Evolutionary conservation across 306 rosid species (phyloP).

Genomic region (Citrullus colocynthis): DNA sequence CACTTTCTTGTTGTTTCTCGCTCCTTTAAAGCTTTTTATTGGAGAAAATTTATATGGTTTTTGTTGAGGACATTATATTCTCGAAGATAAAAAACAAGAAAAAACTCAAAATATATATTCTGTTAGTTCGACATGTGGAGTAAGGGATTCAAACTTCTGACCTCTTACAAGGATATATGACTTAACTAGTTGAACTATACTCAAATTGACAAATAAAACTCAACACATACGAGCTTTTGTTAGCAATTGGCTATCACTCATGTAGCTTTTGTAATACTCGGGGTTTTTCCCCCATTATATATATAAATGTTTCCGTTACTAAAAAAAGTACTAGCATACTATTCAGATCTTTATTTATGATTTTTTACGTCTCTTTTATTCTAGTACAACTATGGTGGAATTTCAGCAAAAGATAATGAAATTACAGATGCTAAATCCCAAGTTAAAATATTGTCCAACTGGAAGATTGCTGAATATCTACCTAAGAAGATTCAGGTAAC

Average conservation of each 20-base stretch:
- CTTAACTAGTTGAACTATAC: too few species aligned
- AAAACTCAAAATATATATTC: too few species aligned
- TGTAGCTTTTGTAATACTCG: too few species aligned
- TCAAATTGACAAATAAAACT: background rate
- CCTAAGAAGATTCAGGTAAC: conserved; percentile 72
- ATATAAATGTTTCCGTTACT: too few species aligned
- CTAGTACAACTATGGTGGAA: conserved; percentile 87
- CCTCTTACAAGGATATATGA: too few species aligned
- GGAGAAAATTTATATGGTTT: background rate
- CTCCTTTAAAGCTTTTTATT: background rate
- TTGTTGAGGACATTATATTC: too few species aligned
- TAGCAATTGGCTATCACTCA: too few species aligned
- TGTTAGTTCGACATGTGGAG: too few species aligned
- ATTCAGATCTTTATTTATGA: background rate
- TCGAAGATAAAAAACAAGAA: background rate
- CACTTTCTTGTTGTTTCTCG: background rate
- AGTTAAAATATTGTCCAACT: conserved; percentile 67
- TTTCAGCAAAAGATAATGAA: conserved; percentile 61
- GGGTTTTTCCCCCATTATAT: too few species aligned
- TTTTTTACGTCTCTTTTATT: conserved; percentile 3
- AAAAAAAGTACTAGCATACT: background rate
- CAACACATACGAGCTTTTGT: background rate
- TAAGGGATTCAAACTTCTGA: too few species aligned
- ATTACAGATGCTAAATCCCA: conserved; percentile 34
- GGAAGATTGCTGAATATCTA: conserved; percentile 78